Conservation (phyloP, 129 eudicot species). For the Escallonia herrerae region DNA sequence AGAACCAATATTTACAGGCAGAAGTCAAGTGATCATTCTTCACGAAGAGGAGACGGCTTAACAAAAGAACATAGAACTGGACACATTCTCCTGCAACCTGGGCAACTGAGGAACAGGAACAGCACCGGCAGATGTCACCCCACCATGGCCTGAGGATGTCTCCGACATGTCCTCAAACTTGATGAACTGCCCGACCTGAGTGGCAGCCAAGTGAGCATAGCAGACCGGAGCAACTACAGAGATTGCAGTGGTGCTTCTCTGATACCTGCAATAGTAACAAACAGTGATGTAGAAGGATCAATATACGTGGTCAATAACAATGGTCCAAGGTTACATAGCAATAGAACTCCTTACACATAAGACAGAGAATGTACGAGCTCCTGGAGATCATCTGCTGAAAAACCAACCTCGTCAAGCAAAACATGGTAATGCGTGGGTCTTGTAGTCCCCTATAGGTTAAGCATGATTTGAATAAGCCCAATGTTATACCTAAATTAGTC, state of each 20-base stretch:
- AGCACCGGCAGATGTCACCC: slow-evolving; percentile 21
- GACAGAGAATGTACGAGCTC: slow-evolving; percentile 77
- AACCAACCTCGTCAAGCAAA: slow-evolving; percentile 62
- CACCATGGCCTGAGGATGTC: slow-evolving; percentile 55
- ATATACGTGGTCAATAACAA: background rate
- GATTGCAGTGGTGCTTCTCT: slow-evolving; percentile 67
- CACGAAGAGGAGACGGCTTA: slow-evolving; percentile 9
- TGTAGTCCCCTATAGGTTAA: slow-evolving; percentile 46
- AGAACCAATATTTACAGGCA: too few relatives aligned
- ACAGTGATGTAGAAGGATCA: background rate
- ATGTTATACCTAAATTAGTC: too few relatives aligned
- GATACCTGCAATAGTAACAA: slow-evolving; percentile 44
- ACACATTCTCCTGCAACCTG: slow-evolving; percentile 36
- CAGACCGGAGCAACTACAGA: slow-evolving; percentile 81
- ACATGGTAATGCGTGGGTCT: slow-evolving; percentile 89
- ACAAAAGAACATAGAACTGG: slow-evolving; percentile 85
- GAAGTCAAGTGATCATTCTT: too few relatives aligned
- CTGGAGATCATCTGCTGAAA: slow-evolving; percentile 65
- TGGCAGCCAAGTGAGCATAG: slow-evolving; percentile 84
- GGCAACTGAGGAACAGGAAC: slow-evolving; percentile 53
- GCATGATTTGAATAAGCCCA: too few relatives aligned
- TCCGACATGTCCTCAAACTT: slow-evolving; percentile 72
- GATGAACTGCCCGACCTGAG: slow-evolving; percentile 62
- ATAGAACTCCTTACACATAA: slow-evolving; percentile 54
- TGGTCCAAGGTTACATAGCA: background rate